Conservation (phyloP, 768 basidiomycete genomes). For the Suillus subaureus region DNA sequence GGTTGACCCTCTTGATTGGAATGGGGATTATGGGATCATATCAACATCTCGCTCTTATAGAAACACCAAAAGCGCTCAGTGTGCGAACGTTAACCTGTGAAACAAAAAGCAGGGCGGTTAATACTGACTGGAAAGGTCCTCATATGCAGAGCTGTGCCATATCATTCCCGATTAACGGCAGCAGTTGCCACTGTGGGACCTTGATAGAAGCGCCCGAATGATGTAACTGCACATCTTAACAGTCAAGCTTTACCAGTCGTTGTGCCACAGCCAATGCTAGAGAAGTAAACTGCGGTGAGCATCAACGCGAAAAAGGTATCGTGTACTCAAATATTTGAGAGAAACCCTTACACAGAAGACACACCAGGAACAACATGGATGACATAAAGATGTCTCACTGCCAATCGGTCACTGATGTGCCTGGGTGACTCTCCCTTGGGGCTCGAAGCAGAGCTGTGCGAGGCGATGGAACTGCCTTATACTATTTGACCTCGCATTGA, state of each 20-base stretch:
- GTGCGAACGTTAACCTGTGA: not conserved
- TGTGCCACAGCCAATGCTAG: not conserved
- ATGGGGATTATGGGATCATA: not conserved
- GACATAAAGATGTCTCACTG: not conserved
- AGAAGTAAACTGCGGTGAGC: not conserved
- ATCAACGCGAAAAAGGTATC: not conserved
- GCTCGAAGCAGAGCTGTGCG: not conserved
- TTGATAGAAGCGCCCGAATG: not conserved
- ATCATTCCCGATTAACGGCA: not conserved
- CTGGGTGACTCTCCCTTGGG: not conserved
- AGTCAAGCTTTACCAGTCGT: not conserved
- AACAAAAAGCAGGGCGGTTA: not conserved
- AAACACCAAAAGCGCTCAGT: not conserved
- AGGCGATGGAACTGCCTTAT: not conserved
- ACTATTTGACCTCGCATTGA: not conserved
- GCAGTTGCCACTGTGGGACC: not conserved
- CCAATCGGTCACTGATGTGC: not conserved
- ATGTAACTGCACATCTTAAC: not conserved
- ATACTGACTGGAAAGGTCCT: not conserved
- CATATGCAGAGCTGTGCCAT: not conserved
- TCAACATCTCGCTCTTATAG: not conserved
- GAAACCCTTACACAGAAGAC: not conserved
- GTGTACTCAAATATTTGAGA: not conserved
- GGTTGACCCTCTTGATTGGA: not conserved
- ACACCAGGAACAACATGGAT: not conserved